Conservation (phyloP, 768 basidiomycete genomes). For the Pisolithus orientalis region DNA sequence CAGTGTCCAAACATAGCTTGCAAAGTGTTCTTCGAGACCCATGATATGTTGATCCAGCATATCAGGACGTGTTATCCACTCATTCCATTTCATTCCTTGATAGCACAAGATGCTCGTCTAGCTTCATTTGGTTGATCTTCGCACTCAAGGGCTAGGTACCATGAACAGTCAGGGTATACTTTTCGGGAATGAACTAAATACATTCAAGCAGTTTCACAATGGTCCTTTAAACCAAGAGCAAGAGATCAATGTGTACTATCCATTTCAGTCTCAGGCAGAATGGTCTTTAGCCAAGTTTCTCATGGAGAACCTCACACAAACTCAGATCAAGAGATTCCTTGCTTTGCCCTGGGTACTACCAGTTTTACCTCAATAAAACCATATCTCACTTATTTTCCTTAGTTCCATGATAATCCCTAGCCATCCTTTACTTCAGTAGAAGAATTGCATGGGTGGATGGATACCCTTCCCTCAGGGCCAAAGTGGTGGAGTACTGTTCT, state of each 20-base stretch:
- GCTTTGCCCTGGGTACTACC: too few relatives aligned
- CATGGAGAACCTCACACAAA: too few relatives aligned
- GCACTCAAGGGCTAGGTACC: not conserved
- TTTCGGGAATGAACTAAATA: not conserved
- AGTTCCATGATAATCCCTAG: not conserved
- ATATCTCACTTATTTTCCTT: not conserved
- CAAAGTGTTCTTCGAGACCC: too few relatives aligned
- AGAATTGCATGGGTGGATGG: too few relatives aligned
- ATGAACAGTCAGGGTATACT: not conserved
- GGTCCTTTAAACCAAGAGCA: not conserved
- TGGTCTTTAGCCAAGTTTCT: too few relatives aligned
- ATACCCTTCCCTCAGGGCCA: conserved; percentile 9
- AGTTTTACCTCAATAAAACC: not conserved
- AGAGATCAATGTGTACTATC: not conserved
- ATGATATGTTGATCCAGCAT: too few relatives aligned
- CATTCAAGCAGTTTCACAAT: not conserved
- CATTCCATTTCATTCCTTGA: not conserved
- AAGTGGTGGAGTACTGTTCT: conserved; percentile 12
- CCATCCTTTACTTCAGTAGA: too few relatives aligned
- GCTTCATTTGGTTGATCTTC: not conserved
- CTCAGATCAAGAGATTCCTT: too few relatives aligned
- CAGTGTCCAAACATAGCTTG: too few relatives aligned
- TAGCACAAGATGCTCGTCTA: not conserved
- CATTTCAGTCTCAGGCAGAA: too few relatives aligned
- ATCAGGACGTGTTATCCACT: too few relatives aligned